Evolutionary conservation across 1,284 basidiomycete genomes (phyloP), one percentile per base, ranked within the genome.

Genomic region (Rhodofomes roseus): DNA sequence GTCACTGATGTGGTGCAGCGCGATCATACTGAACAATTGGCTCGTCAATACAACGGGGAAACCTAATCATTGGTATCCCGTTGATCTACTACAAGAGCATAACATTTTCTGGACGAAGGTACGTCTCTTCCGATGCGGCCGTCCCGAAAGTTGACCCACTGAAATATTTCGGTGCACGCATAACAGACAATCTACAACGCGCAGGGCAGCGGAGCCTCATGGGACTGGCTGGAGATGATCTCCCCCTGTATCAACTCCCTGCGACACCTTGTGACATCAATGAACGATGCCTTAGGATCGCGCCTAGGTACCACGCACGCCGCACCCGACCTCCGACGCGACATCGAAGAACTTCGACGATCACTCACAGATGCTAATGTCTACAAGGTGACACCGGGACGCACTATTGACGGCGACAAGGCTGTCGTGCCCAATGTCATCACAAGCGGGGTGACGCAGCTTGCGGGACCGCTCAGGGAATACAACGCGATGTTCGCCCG

Each of bases 71-170:
- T 78, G 63, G 53, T 64, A 75, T 0, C 70, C 73, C 23, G 66
- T 75, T 3, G 77, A 80, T 52, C 66, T 79, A 0, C 52, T 79
- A 37, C 77, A 79, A 53, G 77, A 80, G 55, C 77, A 80, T 55
- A 41, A 74, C 51, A 78, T 76, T 54, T 76, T 66, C 54, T 77
- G 74, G 74, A 75, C 74, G 51, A 73, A 72, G 66, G 72, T 69
- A 34, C 18, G 61, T 36, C n/a, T n/a, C n/a, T n/a, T n/a, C n/a
- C n/a, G n/a, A n/a, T n/a, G n/a, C n/a, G n/a, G n/a, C n/a, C n/a
- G n/a, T n/a, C n/a, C n/a, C n/a, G n/a, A n/a, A 29, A 18, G 61
- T 31, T 2, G 5, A 34, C 11, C 5, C 31, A 34, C 31, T 11
- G 31, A 34, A 41, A 4, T 34, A 11, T 11, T 27, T 18, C 4